Conservation (phyloP, 257 asterid genomes). For the Agastache rugosa region DNA sequence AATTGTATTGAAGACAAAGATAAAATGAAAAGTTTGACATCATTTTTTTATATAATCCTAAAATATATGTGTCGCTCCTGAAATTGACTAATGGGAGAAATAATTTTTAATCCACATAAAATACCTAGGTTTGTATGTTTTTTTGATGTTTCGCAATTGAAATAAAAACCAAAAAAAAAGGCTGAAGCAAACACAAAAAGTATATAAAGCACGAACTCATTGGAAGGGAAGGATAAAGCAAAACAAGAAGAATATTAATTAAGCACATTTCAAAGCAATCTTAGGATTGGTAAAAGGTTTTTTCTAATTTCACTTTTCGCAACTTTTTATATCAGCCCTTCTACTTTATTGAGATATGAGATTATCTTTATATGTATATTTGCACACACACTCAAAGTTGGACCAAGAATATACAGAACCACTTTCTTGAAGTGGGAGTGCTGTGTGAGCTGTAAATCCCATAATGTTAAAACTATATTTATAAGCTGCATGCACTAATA, state of each 20-base stretch:
- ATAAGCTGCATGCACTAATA: too few relatives aligned
- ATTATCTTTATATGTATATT: neutral
- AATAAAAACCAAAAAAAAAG: neutral
- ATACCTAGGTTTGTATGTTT: neutral
- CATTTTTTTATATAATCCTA: too few relatives aligned
- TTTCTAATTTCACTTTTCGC: slow-evolving; percentile 21
- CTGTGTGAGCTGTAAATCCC: neutral
- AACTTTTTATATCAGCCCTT: neutral
- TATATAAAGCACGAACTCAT: neutral
- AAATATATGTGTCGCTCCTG: too few relatives aligned
- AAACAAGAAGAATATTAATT: slow-evolving; percentile 27
- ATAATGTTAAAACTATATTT: too few relatives aligned
- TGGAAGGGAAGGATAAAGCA: slow-evolving; percentile 35
- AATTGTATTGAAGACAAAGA: too few relatives aligned
- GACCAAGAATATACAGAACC: neutral
- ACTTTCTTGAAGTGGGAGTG: slow-evolving; percentile 32
- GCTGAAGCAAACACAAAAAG: neutral
- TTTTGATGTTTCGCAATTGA: neutral
- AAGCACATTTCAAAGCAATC: slow-evolving; percentile 18
- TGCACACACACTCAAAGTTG: neutral
- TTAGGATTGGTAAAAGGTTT: slow-evolving; percentile 15
- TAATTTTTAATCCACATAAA: neutral
- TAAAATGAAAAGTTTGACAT: too few relatives aligned
- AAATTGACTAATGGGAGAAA: neutral
- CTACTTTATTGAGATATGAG: slow-evolving; percentile 24